Evolutionary conservation across 2,329 filamentous ascomycete genomes (phyloP).

Genomic region (Alternaria infectoria): DNA sequence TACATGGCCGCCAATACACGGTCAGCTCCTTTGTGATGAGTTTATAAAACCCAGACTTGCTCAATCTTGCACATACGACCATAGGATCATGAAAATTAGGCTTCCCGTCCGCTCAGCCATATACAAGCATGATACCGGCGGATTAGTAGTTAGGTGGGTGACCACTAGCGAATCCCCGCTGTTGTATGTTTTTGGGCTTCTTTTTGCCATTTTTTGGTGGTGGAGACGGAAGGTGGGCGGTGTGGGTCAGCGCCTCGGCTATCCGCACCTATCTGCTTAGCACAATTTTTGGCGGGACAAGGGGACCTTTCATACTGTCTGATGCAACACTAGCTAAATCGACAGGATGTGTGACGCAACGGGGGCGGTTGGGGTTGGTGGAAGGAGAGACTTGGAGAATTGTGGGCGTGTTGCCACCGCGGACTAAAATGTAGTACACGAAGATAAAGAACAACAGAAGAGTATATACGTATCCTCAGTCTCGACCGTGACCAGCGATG

Average conservation of each 20-base stretch:
- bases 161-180: background rate
- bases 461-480: no score
- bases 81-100: background rate
- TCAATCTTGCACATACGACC: background rate
- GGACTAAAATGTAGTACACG: no score
- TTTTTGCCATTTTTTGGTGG: background rate
- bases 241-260: background rate
- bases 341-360: background rate
- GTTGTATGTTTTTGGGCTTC: background rate
- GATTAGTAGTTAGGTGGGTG: background rate
- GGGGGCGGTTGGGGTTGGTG: no score
- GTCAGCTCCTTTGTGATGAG: background rate
- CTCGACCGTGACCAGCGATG: background rate
- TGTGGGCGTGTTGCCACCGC: no score
- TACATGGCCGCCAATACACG: background rate
- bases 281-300: no score
- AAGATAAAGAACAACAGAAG: no score
- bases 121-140: background rate
- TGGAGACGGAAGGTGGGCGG: background rate
- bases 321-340: no score
- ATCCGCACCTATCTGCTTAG: background rate
- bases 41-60: accelerated
- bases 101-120: background rate
- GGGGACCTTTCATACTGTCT: no score
- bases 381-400: no score